Evolutionary conservation across 495 filamentous ascomycete genomes (phyloP).

Genomic region (Daldinia vernicosa): DNA sequence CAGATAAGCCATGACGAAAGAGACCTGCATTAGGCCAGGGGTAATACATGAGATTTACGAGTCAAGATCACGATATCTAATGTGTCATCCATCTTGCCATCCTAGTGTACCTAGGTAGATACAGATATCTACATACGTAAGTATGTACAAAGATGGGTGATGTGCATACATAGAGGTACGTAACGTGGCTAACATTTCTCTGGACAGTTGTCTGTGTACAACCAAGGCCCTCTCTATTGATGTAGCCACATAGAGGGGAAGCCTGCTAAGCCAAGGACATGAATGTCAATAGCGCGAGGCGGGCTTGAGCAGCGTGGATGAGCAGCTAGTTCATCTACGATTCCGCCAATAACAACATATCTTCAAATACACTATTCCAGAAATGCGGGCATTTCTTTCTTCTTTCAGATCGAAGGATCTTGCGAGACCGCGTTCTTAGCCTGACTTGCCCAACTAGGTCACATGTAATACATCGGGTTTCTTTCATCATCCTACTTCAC

Average conservation of each 20-base stretch:
- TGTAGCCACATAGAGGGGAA: conserved; percentile 7
- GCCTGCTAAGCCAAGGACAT: conserved; percentile 18
- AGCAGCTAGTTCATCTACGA: not conserved
- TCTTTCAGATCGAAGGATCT: conserved; percentile 33
- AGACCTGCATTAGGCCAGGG: conserved; percentile 31
- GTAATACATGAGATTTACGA: conserved; percentile 19
- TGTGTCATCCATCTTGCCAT: not conserved
- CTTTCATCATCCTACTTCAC: conserved; percentile 6
- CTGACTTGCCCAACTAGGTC: conserved; percentile 32
- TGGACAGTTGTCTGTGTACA: not conserved
- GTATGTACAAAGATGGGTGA: too few relatives aligned
- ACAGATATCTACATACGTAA: too few relatives aligned
- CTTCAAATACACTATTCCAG: conserved; percentile 18
- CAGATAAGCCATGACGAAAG: conserved; percentile 28
- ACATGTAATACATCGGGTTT: conserved; percentile 9
- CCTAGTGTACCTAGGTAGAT: too few relatives aligned
- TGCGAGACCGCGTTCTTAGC: conserved; percentile 12
- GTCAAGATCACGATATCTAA: conserved; percentile 5
- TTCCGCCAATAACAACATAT: conserved; percentile 22
- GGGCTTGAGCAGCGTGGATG: conserved; percentile 15
- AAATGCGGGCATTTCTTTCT: conserved; percentile 17
- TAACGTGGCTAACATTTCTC: not conserved
- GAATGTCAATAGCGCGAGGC: conserved; percentile 31
- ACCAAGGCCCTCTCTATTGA: not conserved
- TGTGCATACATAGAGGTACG: too few relatives aligned